A percentile compares a stretch with the other conserved stretches of the same genome.
These are phyloP conservation scores for Furcasterigmium furcatum DNA, from an alignment of 2,329 filamentous ascomycete species.

Conservation along the genomic window DNA sequence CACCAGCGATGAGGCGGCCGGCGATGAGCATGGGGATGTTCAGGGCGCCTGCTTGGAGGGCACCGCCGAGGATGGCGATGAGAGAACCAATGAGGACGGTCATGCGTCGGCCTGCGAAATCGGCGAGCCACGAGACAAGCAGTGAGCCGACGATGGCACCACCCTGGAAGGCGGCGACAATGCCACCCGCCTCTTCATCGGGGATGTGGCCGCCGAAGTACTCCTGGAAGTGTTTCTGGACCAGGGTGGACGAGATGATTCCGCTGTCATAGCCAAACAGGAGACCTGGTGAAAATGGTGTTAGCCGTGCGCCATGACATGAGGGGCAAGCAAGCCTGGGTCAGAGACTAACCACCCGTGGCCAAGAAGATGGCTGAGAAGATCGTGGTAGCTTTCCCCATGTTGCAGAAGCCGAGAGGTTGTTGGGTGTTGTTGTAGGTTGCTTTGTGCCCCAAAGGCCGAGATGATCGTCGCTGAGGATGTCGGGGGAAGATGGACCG, in stretches of 20 bases:
- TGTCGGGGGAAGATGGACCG: too few species aligned
- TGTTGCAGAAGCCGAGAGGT: too few species aligned
- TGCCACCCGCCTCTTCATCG: conserved; percentile 18
- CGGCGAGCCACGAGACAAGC: conserved; percentile 19
- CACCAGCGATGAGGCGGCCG: conserved; percentile 45
- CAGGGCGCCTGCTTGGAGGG: conserved; percentile 25
- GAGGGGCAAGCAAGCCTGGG: conserved; percentile 7
- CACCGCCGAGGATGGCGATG: conserved; percentile 22
- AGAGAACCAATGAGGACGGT: conserved; percentile 24
- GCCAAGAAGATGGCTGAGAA: conserved; percentile 16
- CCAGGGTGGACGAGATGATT: conserved; percentile 32
- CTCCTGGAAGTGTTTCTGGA: conserved; percentile 27
- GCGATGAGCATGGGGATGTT: conserved; percentile 38
- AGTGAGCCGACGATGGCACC: conserved; percentile 21
- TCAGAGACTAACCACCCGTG: too few species aligned
- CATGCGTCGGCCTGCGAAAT: conserved; percentile 17
- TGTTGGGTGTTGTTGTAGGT: too few species aligned
- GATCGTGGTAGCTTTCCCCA: conserved; percentile 14
- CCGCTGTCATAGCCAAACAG: conserved; percentile 45
- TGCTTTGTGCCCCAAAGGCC: too few species aligned
- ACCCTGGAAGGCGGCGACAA: conserved; percentile 21
- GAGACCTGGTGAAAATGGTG: conserved; percentile 23
- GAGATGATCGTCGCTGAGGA: too few species aligned
- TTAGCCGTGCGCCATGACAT: too few species aligned
- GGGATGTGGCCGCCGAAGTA: conserved; percentile 35